These are phyloP conservation scores for Emiliania huxleyi DNA, from an alignment of 78 protist genomes.

Conservation along the genomic window DNA sequence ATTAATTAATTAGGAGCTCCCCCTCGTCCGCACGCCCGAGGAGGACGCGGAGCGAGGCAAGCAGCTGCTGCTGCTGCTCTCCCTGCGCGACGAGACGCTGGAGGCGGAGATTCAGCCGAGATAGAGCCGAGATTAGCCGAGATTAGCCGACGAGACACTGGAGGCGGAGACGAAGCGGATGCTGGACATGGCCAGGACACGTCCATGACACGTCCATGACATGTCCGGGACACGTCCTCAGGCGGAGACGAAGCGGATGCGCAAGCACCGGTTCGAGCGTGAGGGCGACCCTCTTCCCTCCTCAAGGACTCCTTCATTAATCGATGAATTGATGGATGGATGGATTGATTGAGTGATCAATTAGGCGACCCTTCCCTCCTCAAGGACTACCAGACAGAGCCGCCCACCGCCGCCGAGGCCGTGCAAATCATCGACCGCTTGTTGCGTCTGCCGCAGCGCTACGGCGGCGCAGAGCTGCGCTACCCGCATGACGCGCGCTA, in stretches of 20 bases:
- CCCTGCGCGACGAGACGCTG: neutral
- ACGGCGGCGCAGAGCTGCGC: neutral
- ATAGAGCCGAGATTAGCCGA: too few species aligned
- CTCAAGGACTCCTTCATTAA: too few species aligned
- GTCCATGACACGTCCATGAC: too few species aligned
- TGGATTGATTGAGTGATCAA: too few species aligned
- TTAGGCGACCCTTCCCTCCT: neutral
- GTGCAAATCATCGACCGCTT: neutral
- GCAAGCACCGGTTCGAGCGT: neutral
- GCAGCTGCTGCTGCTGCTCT: neutral
- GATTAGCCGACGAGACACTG: too few species aligned
- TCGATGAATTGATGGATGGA: too few species aligned
- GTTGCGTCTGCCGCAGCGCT: neutral
- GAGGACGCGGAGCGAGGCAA: neutral
- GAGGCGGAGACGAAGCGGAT: too few species aligned
- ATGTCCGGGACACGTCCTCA: too few species aligned
- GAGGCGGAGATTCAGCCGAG: neutral
- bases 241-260: too few species aligned
- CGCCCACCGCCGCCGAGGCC: neutral
- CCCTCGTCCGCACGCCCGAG: neutral
- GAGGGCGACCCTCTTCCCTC: neutral
- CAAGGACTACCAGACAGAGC: neutral
- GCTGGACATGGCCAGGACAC: too few species aligned
- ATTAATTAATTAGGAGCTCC: too few species aligned
- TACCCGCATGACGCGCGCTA: neutral